phyloP scores from a whole-genome alignment of 2,329 filamentous ascomycete species.

The Aspergillus sp. region DNA sequence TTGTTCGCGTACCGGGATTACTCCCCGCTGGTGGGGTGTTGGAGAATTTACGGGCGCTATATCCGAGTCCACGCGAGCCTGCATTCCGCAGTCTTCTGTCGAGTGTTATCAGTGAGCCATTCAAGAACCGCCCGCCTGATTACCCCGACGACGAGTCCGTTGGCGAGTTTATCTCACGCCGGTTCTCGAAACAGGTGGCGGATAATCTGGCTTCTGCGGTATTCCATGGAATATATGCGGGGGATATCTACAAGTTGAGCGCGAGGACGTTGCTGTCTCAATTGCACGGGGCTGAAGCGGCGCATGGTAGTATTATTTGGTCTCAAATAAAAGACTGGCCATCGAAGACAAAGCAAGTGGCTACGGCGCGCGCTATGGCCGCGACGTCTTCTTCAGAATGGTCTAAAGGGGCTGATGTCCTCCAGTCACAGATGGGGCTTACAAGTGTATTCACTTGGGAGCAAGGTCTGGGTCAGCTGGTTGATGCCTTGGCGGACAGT shows the following conservation, averaged over 20 bases:
- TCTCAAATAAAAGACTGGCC: too few relatives aligned
- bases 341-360: too few relatives aligned
- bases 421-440: too few relatives aligned
- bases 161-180: conserved; percentile 53
- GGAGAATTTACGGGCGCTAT: conserved; percentile 20
- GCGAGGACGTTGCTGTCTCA: conserved; percentile 53
- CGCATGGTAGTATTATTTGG: too few relatives aligned
- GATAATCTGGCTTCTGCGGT: conserved; percentile 67
- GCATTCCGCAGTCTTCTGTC: conserved; percentile 43
- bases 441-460: conserved; percentile 37
- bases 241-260: conserved; percentile 74
- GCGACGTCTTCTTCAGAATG: too few relatives aligned
- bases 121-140: conserved; percentile 24
- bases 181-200: conserved; percentile 47
- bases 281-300: conserved; percentile 40
- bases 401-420: too few relatives aligned
- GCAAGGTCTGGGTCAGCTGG: conserved; percentile 55
- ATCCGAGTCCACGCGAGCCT: conserved; percentile 41
- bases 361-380: too few relatives aligned
- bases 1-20: conserved; percentile 53
- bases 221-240: conserved; percentile 85
- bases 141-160: conserved; percentile 56
- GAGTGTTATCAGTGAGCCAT: conserved; percentile 24
- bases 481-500: conserved; percentile 43
- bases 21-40: conserved; percentile 15